These are phyloP conservation scores for Eragrostis curvula DNA, from an alignment of 176 grass and related monocot species.

Conservation along the genomic window DNA sequence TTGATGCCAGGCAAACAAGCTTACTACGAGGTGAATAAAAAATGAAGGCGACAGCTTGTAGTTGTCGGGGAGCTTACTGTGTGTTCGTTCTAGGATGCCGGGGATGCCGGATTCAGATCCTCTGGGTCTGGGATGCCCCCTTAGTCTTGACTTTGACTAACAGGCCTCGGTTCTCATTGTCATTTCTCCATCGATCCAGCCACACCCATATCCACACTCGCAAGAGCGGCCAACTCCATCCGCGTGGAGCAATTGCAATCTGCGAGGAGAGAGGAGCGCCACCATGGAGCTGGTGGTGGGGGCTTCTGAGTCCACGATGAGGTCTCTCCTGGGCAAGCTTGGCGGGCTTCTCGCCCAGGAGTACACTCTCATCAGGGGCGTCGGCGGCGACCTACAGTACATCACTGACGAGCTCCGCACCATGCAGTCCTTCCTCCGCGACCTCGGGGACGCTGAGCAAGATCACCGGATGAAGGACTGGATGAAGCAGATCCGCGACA, in stretches of 20 bases:
- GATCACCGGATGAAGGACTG: too few relatives aligned
- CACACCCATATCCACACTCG: neutral
- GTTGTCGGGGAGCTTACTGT: too few relatives aligned
- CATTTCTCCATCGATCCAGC: neutral
- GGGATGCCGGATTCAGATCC: too few relatives aligned
- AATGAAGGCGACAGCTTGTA: too few relatives aligned
- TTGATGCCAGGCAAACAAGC: too few relatives aligned
- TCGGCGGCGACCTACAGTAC: conserved; percentile 26
- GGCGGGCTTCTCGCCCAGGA: neutral
- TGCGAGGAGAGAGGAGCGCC: too few relatives aligned
- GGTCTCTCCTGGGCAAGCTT: conserved; percentile 6
- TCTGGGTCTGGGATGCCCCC: too few relatives aligned
- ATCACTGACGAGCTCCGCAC: neutral
- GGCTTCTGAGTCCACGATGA: neutral
- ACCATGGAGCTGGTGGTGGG: conserved; percentile 17
- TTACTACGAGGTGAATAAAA: too few relatives aligned
- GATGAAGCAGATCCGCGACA: too few relatives aligned
- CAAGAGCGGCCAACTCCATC: neutral
- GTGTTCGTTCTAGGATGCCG: too few relatives aligned
- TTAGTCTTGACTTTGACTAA: too few relatives aligned
- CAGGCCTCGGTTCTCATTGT: too few relatives aligned
- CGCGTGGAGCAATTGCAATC: neutral
- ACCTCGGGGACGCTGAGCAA: neutral
- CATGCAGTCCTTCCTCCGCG: conserved; percentile 28
- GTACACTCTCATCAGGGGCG: neutral